Base-by-base conservation (phyloP, 768 basidiomycete genomes). In the Pseudohyphozyma bogoriensis region DNA sequence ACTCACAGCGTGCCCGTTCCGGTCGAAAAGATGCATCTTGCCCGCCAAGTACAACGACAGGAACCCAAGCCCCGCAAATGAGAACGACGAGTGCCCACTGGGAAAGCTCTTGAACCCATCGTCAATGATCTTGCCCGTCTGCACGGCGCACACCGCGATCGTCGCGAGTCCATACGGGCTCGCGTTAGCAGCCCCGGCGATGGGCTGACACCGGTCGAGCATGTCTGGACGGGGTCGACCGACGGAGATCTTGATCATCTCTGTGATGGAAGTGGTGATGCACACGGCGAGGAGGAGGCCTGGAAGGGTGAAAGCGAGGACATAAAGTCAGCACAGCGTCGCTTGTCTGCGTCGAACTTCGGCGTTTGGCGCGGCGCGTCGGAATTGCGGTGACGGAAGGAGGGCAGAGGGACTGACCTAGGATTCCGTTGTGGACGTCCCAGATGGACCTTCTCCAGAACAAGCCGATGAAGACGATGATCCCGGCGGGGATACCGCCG, bases 51-150 rank as follows among this genome's bases (percentile, higher is more conserved):
- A 97, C 65, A 87, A 84, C 2, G 85, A 77, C 42, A 97, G 77
- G 75, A 91, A 92, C 2, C 87, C 88, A 11, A 99, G 78, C 1
- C 93, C 93, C 9, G 90, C 88, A 72, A 93, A 96, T 0, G 91
- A 89, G 56, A 7, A 81, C 77, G 68, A 85, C 1, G 59, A 50
- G 42, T 66, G 65, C 2, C 65, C 65, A 0, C 53, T 55, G 11
- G 65, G 65, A 59, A 66, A 66, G 16, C 51, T 54, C n/a, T 55
- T 57, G 53, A 66, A 66, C 7, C 65, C 60, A 35, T 63, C 61
- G 22, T 53, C 46, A 45, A 62, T 62, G 37, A 52, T 57, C 16
- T 55, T n/a, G 4, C 51, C 51, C 3, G 51, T 56, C 16, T 3
- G 1, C 18, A 55, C 84, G 1, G 87, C 88, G 73, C 95, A 99